A percentile compares a stretch with the other conserved stretches of the same genome.
phyloP scores from a whole-genome alignment of 495 filamentous ascomycete species.

The Hyaloscypha hepaticicola region DNA sequence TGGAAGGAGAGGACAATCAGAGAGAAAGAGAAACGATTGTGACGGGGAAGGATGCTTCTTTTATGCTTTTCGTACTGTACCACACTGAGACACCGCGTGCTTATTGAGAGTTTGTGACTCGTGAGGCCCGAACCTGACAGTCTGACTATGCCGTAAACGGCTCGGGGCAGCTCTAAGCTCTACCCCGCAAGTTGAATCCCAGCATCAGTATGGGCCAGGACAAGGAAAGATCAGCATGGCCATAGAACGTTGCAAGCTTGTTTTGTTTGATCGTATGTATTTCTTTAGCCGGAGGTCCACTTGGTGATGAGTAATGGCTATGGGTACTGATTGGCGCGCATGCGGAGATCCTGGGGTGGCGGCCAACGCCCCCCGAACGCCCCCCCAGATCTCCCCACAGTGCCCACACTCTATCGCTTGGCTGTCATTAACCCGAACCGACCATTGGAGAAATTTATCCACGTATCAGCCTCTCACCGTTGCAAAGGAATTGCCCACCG shows the following conservation, averaged over 20 bases:
- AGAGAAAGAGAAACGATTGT: constrained; percentile 3
- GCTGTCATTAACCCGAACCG: neutral
- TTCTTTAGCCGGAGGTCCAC: neutral
- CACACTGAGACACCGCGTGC: too few relatives aligned
- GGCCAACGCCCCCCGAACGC: neutral
- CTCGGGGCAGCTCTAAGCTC: neutral
- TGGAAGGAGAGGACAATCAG: constrained; percentile 4
- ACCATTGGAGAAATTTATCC: constrained; percentile 3
- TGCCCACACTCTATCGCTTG: neutral
- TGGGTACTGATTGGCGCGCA: neutral
- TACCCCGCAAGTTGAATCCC: neutral
- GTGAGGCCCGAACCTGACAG: too few relatives aligned
- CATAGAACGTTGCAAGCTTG: neutral
- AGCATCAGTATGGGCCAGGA: neutral
- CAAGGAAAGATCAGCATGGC: neutral
- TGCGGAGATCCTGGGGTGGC: neutral
- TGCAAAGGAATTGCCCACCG: neutral
- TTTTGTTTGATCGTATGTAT: neutral
- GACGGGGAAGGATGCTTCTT: constrained; percentile 9
- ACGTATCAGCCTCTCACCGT: neutral
- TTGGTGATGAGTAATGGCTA: neutral
- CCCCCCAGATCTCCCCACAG: neutral
- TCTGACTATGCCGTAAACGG: neutral
- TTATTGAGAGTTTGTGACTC: too few relatives aligned
- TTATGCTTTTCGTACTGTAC: constrained; percentile 4